Conservation (phyloP, 495 filamentous ascomycete genomes). For the Neurospora discreta region DNA sequence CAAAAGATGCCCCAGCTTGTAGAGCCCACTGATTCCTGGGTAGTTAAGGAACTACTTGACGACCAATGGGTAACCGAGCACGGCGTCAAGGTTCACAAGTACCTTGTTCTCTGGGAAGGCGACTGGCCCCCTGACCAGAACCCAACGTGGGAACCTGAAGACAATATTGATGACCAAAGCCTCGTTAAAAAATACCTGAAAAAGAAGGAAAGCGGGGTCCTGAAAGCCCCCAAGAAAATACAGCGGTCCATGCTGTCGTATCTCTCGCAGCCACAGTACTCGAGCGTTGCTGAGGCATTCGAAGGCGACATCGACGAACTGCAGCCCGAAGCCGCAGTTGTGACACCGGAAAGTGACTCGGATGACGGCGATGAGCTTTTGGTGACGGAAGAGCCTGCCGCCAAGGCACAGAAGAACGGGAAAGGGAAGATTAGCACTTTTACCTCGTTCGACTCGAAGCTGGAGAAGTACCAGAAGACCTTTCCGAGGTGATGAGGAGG, state of each 20-base stretch:
- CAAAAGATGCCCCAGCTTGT: conserved; percentile 3
- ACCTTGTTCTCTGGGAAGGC: conserved; percentile 36
- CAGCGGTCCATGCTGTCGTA: conserved; percentile 5
- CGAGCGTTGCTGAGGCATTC: conserved; percentile 31
- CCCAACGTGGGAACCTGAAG: conserved; percentile 36
- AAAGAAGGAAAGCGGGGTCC: conserved; percentile 11
- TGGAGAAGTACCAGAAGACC: conserved; percentile 1
- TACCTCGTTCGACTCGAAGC: conserved; percentile 1
- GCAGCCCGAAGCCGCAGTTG: not conserved
- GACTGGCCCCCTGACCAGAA: conserved; percentile 36
- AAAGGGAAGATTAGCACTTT: not conserved
- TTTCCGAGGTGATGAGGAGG: not conserved
- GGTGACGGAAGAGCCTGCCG: conserved; percentile 6
- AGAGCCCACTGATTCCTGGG: conserved; percentile 16
- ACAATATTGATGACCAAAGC: conserved; percentile 21
- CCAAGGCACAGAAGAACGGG: not conserved
- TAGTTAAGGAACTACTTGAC: conserved; percentile 27
- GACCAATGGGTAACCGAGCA: conserved; percentile 16
- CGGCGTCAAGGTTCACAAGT: conserved; percentile 20
- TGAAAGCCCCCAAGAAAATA: conserved; percentile 6
- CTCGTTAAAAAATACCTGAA: conserved; percentile 24
- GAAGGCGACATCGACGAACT: conserved; percentile 18
- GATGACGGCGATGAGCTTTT: conserved; percentile 9
- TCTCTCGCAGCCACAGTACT: conserved; percentile 19
- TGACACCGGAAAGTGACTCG: not conserved